A percentile compares a stretch with the other conserved stretches of the same genome.
These are phyloP conservation scores for Nicotiana tomentosiformis DNA, from an alignment of 257 asterid genomes.

Conservation along the genomic window DNA sequence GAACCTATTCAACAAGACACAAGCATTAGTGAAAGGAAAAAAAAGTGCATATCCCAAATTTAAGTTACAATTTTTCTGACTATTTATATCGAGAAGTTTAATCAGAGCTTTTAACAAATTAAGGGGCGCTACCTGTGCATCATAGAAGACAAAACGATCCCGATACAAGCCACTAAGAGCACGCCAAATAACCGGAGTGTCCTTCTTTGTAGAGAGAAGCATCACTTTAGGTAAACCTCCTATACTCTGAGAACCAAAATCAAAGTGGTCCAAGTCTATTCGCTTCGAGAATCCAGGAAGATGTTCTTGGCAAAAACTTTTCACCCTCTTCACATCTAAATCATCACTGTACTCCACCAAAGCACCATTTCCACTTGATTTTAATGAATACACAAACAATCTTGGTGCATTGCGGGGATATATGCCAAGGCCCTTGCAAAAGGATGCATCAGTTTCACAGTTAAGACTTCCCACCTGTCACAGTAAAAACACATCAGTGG, in stretches of 20 bases:
- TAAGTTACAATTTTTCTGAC: not conserved
- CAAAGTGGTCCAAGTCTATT: slow-evolving; percentile 40
- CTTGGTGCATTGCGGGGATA: slow-evolving; percentile 57
- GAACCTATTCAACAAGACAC: slow-evolving; percentile 40
- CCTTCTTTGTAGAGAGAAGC: slow-evolving; percentile 84
- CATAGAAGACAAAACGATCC: slow-evolving; percentile 62
- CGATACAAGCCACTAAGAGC: slow-evolving; percentile 74
- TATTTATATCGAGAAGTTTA: not conserved
- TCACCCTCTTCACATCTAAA: slow-evolving; percentile 50
- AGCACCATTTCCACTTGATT: slow-evolving; percentile 47
- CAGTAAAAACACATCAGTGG: slow-evolving; percentile 1
- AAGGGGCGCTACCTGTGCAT: slow-evolving; percentile 53
- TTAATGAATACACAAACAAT: slow-evolving; percentile 54
- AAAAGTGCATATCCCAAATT: not conserved
- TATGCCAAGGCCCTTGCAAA: slow-evolving; percentile 72
- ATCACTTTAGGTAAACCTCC: slow-evolving; percentile 65
- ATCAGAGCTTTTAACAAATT: not conserved
- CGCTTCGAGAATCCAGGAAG: slow-evolving; percentile 86
- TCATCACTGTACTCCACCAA: slow-evolving; percentile 72
- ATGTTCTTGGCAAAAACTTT: slow-evolving; percentile 60
- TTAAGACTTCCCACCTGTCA: slow-evolving; percentile 71
- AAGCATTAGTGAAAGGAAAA: not conserved
- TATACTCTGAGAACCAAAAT: slow-evolving; percentile 33
- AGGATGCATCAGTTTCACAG: slow-evolving; percentile 63
- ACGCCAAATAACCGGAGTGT: slow-evolving; percentile 89